phyloP scores from a whole-genome alignment of 225 moss, liverwort and hornwort genomes.

The Pleurozium schreberi region DNA sequence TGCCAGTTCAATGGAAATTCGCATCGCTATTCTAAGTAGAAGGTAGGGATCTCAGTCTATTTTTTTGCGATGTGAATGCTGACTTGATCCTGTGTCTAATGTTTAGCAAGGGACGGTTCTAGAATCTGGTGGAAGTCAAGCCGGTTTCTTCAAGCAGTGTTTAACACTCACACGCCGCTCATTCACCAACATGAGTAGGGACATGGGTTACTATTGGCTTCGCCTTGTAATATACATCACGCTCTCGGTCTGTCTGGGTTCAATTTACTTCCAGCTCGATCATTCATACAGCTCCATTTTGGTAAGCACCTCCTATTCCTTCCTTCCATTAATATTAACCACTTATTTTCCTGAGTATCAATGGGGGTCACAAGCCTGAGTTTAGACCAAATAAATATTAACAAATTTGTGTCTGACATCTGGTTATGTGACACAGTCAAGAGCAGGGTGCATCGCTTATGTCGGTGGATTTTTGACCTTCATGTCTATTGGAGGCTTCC shows the following conservation, averaged over 20 bases:
- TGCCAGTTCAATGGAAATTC: neutral
- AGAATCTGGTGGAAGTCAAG: constrained; percentile 58
- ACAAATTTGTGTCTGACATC: neutral
- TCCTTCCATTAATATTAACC: neutral
- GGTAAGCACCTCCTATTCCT: constrained; percentile 4
- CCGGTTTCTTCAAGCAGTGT: constrained; percentile 54
- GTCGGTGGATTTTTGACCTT: constrained; percentile 80
- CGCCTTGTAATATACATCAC: constrained; percentile 59
- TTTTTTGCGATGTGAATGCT: neutral
- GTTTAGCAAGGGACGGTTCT: constrained; percentile 59
- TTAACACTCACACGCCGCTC: constrained; percentile 55
- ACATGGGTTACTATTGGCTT: constrained; percentile 85
- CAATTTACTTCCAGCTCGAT: constrained; percentile 51
- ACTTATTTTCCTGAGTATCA: neutral
- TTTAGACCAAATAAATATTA: neutral
- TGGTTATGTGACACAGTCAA: constrained; percentile 29
- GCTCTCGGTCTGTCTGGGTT: constrained; percentile 51
- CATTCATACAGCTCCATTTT: constrained; percentile 36
- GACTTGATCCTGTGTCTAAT: neutral
- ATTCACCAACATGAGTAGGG: constrained; percentile 68
- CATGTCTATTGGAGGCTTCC: constrained; percentile 93
- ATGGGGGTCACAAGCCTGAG: neutral
- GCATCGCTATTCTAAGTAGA: neutral
- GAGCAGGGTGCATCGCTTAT: constrained; percentile 78
- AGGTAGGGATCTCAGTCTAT: too few species aligned